phyloP scores from a whole-genome alignment of 2,329 filamentous ascomycete species.

The Podosphaera aphanis region DNA sequence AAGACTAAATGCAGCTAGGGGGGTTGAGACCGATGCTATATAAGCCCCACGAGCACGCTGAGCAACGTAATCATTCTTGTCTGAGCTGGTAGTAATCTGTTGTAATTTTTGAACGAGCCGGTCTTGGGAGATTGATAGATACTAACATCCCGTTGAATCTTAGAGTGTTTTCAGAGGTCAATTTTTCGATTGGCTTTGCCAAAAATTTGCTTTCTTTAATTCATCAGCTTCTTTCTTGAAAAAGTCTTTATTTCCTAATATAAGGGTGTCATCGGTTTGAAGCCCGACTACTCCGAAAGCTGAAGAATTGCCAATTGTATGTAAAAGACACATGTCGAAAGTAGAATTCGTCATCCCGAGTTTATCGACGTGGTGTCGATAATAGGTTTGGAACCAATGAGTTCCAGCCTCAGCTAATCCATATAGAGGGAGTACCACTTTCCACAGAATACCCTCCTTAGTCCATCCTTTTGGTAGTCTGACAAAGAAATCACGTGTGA shows the following conservation, averaged over 20 bases:
- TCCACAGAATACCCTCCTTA: neutral
- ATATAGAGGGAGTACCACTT: neutral
- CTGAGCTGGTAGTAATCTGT: too few relatives aligned
- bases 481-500: neutral
- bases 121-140: too few relatives aligned
- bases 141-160: neutral
- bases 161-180: neutral
- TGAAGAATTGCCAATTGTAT: constrained; percentile 1
- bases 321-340: constrained; percentile 1
- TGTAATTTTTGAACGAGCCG: too few relatives aligned
- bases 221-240: neutral
- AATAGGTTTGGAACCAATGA: constrained; percentile 1
- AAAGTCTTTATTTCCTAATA: neutral
- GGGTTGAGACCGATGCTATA: neutral
- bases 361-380: constrained; percentile 1
- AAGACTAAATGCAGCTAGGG: neutral
- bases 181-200: neutral
- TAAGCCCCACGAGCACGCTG: too few relatives aligned
- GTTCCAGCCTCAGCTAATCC: constrained; percentile 2
- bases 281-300: neutral
- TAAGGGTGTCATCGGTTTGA: neutral
- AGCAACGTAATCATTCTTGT: too few relatives aligned
- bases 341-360: constrained; percentile 1
- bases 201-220: neutral
- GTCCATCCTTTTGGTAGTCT: neutral